phyloP scores from a whole-genome alignment of 2,329 filamentous ascomycete genomes.

The Diplodia sapinea region DNA sequence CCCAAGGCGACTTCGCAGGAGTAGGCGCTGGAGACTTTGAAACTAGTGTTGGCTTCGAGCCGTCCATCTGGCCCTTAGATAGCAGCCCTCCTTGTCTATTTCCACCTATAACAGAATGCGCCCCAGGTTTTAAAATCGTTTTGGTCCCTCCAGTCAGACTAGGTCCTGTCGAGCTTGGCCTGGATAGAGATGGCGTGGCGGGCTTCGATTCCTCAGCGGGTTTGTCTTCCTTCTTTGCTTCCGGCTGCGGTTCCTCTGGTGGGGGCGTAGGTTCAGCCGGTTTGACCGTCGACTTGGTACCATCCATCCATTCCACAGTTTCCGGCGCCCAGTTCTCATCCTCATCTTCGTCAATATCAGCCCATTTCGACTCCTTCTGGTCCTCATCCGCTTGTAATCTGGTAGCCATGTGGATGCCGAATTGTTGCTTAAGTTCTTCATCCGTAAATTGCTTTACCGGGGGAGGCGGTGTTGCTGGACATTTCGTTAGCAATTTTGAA shows the following conservation, averaged over 20 bases:
- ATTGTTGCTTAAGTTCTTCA: slow-evolving; percentile 82
- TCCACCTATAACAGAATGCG: slow-evolving; percentile 42
- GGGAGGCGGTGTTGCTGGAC: slow-evolving; percentile 64
- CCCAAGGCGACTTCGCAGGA: slow-evolving; percentile 91
- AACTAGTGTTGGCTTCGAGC: slow-evolving; percentile 69
- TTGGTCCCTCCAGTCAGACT: slow-evolving; percentile 46
- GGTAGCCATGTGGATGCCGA: slow-evolving; percentile 83
- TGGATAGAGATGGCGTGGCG: slow-evolving; percentile 38
- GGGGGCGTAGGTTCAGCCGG: slow-evolving; percentile 55
- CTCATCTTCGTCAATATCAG: slow-evolving; percentile 80
- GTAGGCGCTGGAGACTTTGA: slow-evolving; percentile 72
- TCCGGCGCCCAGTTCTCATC: slow-evolving; percentile 88
- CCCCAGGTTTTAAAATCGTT: slow-evolving; percentile 58
- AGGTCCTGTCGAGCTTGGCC: slow-evolving; percentile 41
- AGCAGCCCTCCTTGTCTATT: slow-evolving; percentile 64
- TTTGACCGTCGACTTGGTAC: slow-evolving; percentile 78
- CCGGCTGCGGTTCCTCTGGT: slow-evolving; percentile 38
- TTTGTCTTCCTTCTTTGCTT: slow-evolving; percentile 36
- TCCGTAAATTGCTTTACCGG: slow-evolving; percentile 84
- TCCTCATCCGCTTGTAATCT: slow-evolving; percentile 75
- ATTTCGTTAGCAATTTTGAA: not conserved
- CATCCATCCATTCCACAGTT: slow-evolving; percentile 85
- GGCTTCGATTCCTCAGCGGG: slow-evolving; percentile 50
- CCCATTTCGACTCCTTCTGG: slow-evolving; percentile 82
- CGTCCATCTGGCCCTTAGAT: slow-evolving; percentile 68